Base-by-base conservation (phyloP, 1,139 yeast species). In the Meyerozyma elateridarum region DNA sequence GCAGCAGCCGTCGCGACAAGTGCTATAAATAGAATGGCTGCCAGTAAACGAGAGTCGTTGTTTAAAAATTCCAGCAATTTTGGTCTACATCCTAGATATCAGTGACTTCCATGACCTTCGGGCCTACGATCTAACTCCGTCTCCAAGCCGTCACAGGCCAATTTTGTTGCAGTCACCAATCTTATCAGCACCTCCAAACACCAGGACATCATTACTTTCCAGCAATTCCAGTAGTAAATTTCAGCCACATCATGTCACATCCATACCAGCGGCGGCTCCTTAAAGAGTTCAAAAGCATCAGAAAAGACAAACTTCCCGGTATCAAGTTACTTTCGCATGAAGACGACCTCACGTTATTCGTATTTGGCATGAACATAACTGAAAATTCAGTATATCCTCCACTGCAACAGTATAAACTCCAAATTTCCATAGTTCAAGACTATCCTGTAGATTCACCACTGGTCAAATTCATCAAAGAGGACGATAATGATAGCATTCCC, bases 401-500 rank as follows among this genome's bases (percentile, higher is more conserved):
- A 13, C 49, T 44, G 8, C 73, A 65, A 36, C 33, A 35, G n/a
- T 62, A 52, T 37, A 50, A 52, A 29, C 44, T 66, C 27, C 42
- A 51, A 15, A 57, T 79, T 15, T 52, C 54, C 28, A 61, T 78
- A 15, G 58, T 70, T 1, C 46, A 55, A 1, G 65, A 64, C 1
- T 82, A 82, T 41, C 91, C 91, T 0, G 78, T 79, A 22, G 72
- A 64, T 16, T 70, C 81, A 2, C 91, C 89, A 0, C 70, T 69
- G 39, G 84, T 77, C 2, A 64, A 69, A 36, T 82, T 82, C 46
- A 42, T 67, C 14, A 41, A 55, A 18, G 34, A 43, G 22, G 36
- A 20, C 25, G 28, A 25, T n/a, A 28, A 22, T 21, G 28, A 4
- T 34, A 37, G 4, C 41, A 64, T 79, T 5, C 89, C 89, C 0